Percentiles rank a stretch among this genome's conserved stretches.
These are phyloP conservation scores for Talaromyces sp. DNA, from an alignment of 2,329 filamentous ascomycete genomes.

Conservation along the genomic window DNA sequence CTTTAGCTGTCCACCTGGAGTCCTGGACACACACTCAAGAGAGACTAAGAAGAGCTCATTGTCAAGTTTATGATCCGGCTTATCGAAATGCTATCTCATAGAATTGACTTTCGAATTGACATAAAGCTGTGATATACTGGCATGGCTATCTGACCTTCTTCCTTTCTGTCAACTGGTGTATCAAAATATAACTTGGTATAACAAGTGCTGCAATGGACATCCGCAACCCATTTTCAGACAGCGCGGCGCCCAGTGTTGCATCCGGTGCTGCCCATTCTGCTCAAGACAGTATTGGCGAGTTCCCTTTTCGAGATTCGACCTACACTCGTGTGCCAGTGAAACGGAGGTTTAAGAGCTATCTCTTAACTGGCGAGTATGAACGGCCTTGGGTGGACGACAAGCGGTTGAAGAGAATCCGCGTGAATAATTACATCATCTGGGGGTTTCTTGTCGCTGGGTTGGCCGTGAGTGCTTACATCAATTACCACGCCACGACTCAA, in stretches of 20 bases:
- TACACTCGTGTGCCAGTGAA: slow-evolving; percentile 8
- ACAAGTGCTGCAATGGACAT: background rate
- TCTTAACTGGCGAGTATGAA: slow-evolving; percentile 14
- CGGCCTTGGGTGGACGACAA: slow-evolving; percentile 14
- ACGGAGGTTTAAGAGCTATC: slow-evolving; percentile 14
- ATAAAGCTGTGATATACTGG: background rate
- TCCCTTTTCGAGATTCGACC: background rate
- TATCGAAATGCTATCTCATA: background rate
- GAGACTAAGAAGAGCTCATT: background rate
- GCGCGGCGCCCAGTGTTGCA: slow-evolving; percentile 8
- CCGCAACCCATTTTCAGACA: slow-evolving; percentile 11
- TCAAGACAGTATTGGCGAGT: slow-evolving; percentile 3
- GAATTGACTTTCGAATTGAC: background rate
- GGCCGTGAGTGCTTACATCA: slow-evolving; percentile 30
- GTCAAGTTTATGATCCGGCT: background rate
- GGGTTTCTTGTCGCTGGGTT: slow-evolving; percentile 17
- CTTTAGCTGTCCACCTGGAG: background rate
- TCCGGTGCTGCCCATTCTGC: background rate
- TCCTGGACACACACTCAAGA: background rate
- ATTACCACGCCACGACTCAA: slow-evolving; percentile 25
- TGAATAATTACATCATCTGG: slow-evolving; percentile 12
- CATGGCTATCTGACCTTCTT: background rate
- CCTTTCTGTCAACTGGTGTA: background rate
- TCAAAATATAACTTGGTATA: background rate
- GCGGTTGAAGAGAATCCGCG: slow-evolving; percentile 11